Base-by-base conservation (phyloP, 345 rosid genomes). In the Bruguiera sexangula region DNA sequence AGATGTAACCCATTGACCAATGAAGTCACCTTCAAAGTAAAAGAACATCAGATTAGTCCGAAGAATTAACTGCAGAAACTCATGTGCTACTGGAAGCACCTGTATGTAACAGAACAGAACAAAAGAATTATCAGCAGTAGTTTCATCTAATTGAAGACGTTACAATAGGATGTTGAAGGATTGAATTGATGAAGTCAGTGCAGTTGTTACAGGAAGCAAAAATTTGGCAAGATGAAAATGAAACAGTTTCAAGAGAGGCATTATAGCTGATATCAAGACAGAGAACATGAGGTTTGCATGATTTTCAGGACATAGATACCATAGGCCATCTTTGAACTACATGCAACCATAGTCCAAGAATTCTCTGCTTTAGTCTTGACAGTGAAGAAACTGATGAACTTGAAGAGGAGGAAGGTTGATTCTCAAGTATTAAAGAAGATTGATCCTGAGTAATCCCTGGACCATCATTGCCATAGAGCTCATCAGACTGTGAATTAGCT, bases 21-120 rank as follows among this genome's bases (percentile, higher is more conserved):
- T 29, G 51, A 20, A 81, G 51, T 76, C 63, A 95, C 97, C 99
- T 95, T 95, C 96, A 70, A 92, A 95, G 84, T 95, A 92, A 89
- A 95, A 95, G 74, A 95, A 86, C 99, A 95, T 90, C 65, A 90
- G 83, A 77, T 95, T 95, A 57, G 94, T 82, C 59, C 97, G 96
- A 59, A 95, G 86, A 79, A 87, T 61, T 73, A 90, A 73, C 79
- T 88, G 99, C 81, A 92, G 75, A 77, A 87, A 66, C 74, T 95
- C 97, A 59, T 90, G 91, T 27, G 86, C 96, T 62, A 84, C 63
- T 30, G 99, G 99, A 39, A 92, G 89, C 73, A 83, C 76, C 96
- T 95, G 76, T 67, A 75, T 63, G 59, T 21, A 69, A 78, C 46
- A 60, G 58, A 69, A 78, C 46, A 60, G 58, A 62, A 48, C 20